Base-by-base conservation (phyloP, 306 rosid species). In the Cicer judaicum region DNA sequence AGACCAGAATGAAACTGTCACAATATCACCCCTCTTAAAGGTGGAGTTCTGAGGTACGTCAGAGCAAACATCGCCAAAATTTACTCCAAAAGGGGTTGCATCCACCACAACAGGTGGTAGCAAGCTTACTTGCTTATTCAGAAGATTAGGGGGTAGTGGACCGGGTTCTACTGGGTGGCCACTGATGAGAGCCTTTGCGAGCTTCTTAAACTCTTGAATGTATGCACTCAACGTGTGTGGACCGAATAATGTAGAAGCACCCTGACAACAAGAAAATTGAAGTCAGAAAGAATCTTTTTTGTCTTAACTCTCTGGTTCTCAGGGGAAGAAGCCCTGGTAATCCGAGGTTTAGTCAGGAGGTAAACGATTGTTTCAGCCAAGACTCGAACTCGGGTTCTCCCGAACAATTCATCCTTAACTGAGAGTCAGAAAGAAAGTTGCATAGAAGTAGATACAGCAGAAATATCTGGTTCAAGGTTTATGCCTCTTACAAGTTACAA, bases 181-280 rank as follows among this genome's bases (percentile, higher is more conserved):
- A 2, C 62, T 69, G 39, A 78, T 38, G 29, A 93, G 89, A 53
- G 94, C 88, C 34, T 42, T 69, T 8, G 96, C 96, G 29, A 93
- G 98, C 85, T 89, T 93, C 84, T 84, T 81, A 77, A 93, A 93
- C 85, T 93, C 98, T 39, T 93, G 97, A 80, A 91, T 89, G 78
- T 93, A 93, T 75, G 92, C 97, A 66, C 80, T 87, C 14, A 93
- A 82, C 0, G 97, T 90, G 86, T 93, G 94, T 5, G 97, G 98
- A 24, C 98, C 98, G 50, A 83, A 93, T 70, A 93, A 80, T 2
- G 98, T 89, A 40, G 98, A 93, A 67, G 94, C 98, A 41, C 96
- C 97, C 98, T 93, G 81, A 65, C 34, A 70, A 75, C 77, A 75
- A 36, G 43, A 75, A 75, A 55, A 19, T 15, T 18, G 5, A 61